These are phyloP conservation scores for Colletotrichum nymphaeae DNA, from an alignment of 2,329 filamentous ascomycete species.

Conservation along the genomic window DNA sequence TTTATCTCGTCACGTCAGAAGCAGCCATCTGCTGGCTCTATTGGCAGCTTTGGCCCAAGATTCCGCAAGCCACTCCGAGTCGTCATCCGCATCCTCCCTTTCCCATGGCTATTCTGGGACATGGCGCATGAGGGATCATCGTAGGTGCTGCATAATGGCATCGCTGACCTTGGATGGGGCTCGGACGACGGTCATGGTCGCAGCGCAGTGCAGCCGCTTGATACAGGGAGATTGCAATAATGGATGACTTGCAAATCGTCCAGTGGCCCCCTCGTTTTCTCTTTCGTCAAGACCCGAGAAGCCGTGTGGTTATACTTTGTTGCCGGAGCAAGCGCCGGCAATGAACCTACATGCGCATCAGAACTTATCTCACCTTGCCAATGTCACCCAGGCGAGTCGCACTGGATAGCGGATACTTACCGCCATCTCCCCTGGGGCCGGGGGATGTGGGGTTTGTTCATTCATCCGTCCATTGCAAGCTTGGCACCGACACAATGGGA, in stretches of 20 bases:
- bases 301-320: slow-evolving; percentile 3
- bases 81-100: not conserved
- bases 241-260: not conserved
- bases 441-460: slow-evolving; percentile 12
- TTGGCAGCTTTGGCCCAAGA: not conserved
- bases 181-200: not conserved
- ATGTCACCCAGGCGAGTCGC: slow-evolving; percentile 2
- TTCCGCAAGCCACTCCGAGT: not conserved
- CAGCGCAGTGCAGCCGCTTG: not conserved
- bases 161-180: not conserved
- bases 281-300: not conserved
- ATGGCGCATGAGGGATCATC: slow-evolving; percentile 23
- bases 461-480: slow-evolving; percentile 14
- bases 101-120: slow-evolving; percentile 20
- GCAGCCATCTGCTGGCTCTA: not conserved
- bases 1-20: not conserved
- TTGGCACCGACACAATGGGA: slow-evolving; percentile 18
- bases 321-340: slow-evolving; percentile 1
- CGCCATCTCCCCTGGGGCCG: slow-evolving; percentile 17
- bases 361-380: not conserved
- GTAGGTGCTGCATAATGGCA: slow-evolving; percentile 13
- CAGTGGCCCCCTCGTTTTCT: not conserved
- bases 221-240: not conserved
- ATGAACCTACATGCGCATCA: not conserved
- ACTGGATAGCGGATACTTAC: slow-evolving; percentile 18